Conservation (phyloP, 306 rosid genomes). For the Inga leiocalycina region DNA sequence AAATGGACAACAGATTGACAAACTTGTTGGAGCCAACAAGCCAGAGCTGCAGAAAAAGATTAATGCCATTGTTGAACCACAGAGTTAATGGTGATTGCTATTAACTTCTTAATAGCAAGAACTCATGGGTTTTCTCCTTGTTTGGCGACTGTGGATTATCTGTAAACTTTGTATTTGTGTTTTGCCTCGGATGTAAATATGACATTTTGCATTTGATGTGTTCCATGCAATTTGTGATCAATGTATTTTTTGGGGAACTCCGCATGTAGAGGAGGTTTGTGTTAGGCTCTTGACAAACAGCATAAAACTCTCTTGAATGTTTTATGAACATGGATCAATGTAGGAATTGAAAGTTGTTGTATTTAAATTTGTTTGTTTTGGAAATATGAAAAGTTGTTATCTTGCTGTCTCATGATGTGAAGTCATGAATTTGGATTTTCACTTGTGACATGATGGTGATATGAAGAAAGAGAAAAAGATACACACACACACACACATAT, state of each 20-base stretch:
- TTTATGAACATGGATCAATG: neutral
- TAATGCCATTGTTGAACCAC: constrained; percentile 57
- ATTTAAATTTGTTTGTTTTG: constrained; percentile 33
- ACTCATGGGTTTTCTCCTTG: neutral
- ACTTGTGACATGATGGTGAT: neutral
- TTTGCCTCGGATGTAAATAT: constrained; percentile 36
- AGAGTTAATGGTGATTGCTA: constrained; percentile 29
- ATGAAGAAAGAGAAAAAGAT: neutral
- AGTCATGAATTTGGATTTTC: neutral
- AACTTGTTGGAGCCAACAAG: constrained; percentile 98
- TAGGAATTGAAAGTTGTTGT: constrained; percentile 10
- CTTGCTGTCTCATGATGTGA: constrained; percentile 23
- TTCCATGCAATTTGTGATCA: constrained; percentile 14
- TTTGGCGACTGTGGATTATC: constrained; percentile 20
- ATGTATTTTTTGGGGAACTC: neutral
- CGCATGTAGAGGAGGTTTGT: neutral
- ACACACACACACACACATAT: no score
- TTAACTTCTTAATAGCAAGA: constrained; percentile 21
- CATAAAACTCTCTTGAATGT: no score
- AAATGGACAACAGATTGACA: constrained; percentile 85
- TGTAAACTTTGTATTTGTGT: constrained; percentile 12
- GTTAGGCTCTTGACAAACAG: neutral
- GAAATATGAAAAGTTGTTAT: constrained; percentile 26
- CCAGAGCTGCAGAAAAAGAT: constrained; percentile 84
- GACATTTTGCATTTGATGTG: constrained; percentile 16